Evolutionary conservation across 345 rosid species (phyloP).

Genomic region (Linum usitatissimum): DNA sequence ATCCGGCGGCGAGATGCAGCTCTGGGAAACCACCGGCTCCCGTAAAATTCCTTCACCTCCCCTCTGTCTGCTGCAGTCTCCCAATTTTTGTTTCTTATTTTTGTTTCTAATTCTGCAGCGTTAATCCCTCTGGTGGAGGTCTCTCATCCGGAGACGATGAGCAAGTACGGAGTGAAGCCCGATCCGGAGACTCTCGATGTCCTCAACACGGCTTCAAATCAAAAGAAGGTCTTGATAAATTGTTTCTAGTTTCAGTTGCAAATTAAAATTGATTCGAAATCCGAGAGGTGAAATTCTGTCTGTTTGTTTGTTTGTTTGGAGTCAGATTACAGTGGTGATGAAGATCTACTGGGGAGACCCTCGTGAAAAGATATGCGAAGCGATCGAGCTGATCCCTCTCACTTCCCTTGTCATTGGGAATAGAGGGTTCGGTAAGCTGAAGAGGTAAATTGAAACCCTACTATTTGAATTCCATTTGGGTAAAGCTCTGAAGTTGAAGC

Average conservation of each 20-base stretch:
- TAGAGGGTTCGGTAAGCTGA: constrained; percentile 71
- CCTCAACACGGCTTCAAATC: constrained; percentile 38
- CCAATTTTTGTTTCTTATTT: neutral
- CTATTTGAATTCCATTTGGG: neutral
- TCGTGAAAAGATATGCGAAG: constrained; percentile 75
- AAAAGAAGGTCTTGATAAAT: constrained; percentile 35
- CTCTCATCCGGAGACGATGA: constrained; percentile 45
- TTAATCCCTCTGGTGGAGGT: constrained; percentile 53
- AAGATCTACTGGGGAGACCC: constrained; percentile 87
- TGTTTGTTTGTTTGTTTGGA: constrained; percentile 14
- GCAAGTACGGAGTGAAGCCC: constrained; percentile 61
- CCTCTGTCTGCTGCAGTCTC: neutral
- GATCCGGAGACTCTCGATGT: constrained; percentile 71
- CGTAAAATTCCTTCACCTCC: constrained; percentile 29
- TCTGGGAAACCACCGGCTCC: constrained; percentile 80
- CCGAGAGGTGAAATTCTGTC: neutral
- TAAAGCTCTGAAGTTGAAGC: too few species aligned
- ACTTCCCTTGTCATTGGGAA: constrained; percentile 66
- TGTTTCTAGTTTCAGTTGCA: neutral
- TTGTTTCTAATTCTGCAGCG: constrained; percentile 31
- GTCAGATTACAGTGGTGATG: constrained; percentile 33
- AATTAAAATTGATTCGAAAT: neutral
- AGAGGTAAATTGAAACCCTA: constrained; percentile 35
- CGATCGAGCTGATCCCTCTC: constrained; percentile 59
- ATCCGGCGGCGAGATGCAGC: constrained; percentile 84